Conservation (phyloP, 1,284 basidiomycete species). For the Salmacisia buchloeana region DNA sequence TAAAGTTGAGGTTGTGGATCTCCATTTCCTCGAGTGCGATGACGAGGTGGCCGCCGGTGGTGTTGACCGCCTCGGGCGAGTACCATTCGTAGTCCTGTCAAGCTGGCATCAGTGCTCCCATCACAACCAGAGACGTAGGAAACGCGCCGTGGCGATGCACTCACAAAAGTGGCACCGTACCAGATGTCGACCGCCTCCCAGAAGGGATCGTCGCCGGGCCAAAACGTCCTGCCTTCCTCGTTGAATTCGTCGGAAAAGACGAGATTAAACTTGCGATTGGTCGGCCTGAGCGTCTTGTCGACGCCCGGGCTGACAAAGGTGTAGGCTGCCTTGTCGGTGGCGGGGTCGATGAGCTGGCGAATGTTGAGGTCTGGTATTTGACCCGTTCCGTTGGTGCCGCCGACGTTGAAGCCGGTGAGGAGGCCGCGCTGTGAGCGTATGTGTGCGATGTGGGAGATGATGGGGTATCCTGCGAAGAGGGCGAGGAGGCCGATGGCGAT, state of each 20-base stretch:
- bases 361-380: slow-evolving; percentile 22
- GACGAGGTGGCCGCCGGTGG: slow-evolving; percentile 34
- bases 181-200: slow-evolving; percentile 49
- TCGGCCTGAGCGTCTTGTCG: slow-evolving; percentile 25
- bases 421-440: slow-evolving; percentile 12
- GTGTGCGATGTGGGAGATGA: slow-evolving; percentile 54
- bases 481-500: slow-evolving; percentile 54
- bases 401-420: slow-evolving; percentile 35
- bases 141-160: background rate
- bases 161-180: slow-evolving; percentile 33
- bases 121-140: no score
- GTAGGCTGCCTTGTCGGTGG: slow-evolving; percentile 27
- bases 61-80: slow-evolving; percentile 45
- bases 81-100: slow-evolving; percentile 50
- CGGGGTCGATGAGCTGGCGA: slow-evolving; percentile 25
- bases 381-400: slow-evolving; percentile 38
- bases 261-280: slow-evolving; percentile 52
- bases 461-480: slow-evolving; percentile 74
- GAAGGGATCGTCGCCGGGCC: slow-evolving; percentile 47
- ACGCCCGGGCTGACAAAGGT: slow-evolving; percentile 24
- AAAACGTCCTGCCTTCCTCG: slow-evolving; percentile 61
- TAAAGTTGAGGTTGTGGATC: slow-evolving; percentile 44
- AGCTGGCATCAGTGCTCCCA: background rate
- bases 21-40: slow-evolving; percentile 34
- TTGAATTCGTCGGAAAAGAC: slow-evolving; percentile 72